phyloP scores from a whole-genome alignment of 2,329 filamentous ascomycete genomes.

The Diaporthe helianthi region DNA sequence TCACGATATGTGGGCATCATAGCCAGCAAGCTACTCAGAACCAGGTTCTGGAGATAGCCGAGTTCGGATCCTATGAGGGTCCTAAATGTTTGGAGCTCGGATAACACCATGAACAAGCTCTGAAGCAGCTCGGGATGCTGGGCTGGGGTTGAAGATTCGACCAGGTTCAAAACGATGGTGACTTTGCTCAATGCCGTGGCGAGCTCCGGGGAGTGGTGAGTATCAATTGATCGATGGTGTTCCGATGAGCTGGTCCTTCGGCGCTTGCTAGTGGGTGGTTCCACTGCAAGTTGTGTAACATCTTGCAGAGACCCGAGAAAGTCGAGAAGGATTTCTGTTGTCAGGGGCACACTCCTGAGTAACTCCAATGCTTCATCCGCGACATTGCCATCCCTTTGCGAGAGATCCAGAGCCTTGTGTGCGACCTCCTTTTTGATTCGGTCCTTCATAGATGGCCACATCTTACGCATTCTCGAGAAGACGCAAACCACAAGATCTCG shows the following conservation, averaged over 20 bases:
- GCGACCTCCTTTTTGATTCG: constrained; percentile 66
- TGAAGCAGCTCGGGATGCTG: constrained; percentile 79
- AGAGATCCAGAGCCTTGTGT: constrained; percentile 67
- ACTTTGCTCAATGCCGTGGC: constrained; percentile 74
- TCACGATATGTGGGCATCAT: constrained; percentile 81
- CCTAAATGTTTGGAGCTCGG: constrained; percentile 85
- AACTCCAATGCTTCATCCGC: constrained; percentile 73
- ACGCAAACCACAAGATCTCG: constrained; percentile 66
- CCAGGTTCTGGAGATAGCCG: constrained; percentile 86
- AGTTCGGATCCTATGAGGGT: constrained; percentile 83
- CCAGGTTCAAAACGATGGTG: constrained; percentile 86
- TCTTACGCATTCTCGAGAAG: constrained; percentile 72
- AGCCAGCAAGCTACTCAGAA: constrained; percentile 80
- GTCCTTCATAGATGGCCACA: constrained; percentile 77
- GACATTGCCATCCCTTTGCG: constrained; percentile 51
- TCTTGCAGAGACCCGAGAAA: constrained; percentile 79
- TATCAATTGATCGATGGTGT: constrained; percentile 63
- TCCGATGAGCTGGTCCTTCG: constrained; percentile 79
- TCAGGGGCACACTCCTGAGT: constrained; percentile 75
- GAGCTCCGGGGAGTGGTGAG: constrained; percentile 70
- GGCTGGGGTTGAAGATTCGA: constrained; percentile 80
- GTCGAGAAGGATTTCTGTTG: constrained; percentile 72
- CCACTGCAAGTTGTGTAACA: constrained; percentile 74
- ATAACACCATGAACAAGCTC: constrained; percentile 83
- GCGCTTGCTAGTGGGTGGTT: constrained; percentile 77